Conservation (phyloP, 2,329 filamentous ascomycete genomes). For the Lachnellula hyalina region DNA sequence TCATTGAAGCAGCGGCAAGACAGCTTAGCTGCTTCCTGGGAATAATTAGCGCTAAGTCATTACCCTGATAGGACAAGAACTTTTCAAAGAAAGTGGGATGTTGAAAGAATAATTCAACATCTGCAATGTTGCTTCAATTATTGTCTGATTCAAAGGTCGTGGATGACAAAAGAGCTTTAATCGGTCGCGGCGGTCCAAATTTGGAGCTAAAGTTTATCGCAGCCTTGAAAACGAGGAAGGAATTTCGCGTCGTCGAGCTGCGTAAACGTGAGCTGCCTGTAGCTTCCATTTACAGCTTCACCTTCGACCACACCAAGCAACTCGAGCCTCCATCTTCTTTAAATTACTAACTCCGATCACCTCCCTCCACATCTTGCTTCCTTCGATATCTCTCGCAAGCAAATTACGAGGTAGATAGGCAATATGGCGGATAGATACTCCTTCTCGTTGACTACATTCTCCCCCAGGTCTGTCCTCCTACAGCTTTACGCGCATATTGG, state of each 20-base stretch:
- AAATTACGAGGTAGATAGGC: slow-evolving; percentile 17
- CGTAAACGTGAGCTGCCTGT: slow-evolving; percentile 25
- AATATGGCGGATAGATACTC: slow-evolving; percentile 97
- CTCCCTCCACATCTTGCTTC: not conserved
- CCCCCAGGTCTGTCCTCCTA: slow-evolving; percentile 71
- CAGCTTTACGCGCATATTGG: slow-evolving; percentile 13
- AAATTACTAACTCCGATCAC: slow-evolving; percentile 4
- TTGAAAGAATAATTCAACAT: slow-evolving; percentile 1
- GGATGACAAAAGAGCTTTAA: not conserved
- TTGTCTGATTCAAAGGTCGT: slow-evolving; percentile 10
- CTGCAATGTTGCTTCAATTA: slow-evolving; percentile 19
- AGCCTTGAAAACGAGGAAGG: slow-evolving; percentile 1
- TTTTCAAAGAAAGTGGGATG: slow-evolving; percentile 1
- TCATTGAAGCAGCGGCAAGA: slow-evolving; percentile 15
- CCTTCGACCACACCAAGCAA: slow-evolving; percentile 17
- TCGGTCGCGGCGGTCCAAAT: not conserved
- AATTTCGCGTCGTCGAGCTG: not conserved
- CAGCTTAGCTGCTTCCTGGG: slow-evolving; percentile 9
- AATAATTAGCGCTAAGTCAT: slow-evolving; percentile 15
- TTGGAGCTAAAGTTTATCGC: not conserved
- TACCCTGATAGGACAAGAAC: slow-evolving; percentile 14
- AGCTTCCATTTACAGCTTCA: slow-evolving; percentile 14
- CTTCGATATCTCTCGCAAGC: not conserved
- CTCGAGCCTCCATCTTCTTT: slow-evolving; percentile 15
- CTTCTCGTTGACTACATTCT: slow-evolving; percentile 99